Base-by-base conservation (phyloP, 75 land plant genomes). In the Gnetum montanum region DNA sequence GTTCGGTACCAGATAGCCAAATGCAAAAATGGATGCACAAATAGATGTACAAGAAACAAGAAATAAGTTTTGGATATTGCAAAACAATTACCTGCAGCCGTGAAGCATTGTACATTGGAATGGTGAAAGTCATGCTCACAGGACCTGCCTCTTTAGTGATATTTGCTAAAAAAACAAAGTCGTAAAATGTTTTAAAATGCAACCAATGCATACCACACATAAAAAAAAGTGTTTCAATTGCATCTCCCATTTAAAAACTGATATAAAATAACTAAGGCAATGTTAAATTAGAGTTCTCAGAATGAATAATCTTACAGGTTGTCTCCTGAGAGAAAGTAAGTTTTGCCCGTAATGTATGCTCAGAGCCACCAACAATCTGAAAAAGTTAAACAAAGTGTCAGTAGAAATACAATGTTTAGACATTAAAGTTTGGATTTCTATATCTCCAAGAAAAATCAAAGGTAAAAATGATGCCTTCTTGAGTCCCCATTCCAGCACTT, bases 351-450 rank as follows among this genome's bases (percentile, higher is more conserved):
- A 90, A 62, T 7, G 83, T 78, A 60, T 90, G 96, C 46, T 90
- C 96, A 49, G 98, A 77, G 44, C 88, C 98, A 57, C 98, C 98
- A 66, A 83, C 82, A 79, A 94, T 83, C 98, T 94, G 65, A 27
- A 43, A 35, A 53, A 53, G 7, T 52, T 4, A 18, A 45, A 23
- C 19, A 63, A 36, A 46, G 25, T 48, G 34, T 56, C 22, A 31
- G 24, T 10, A 60, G 8, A 33, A 28, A 62, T 33, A 10, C 8
- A 33, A 31, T 22, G 28, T 6, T 60, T 60, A 3, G 19, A 23
- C 34, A 45, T 19, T 19, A 22, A 31, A 4, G 24, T 57, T 33
- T 6, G 23, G 12, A 24, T 30, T 22, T 29, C 8, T 10, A 29
- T 13, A 24, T 49, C 1, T 22, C 26, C 15, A 26, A 31, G 33